Conservation (phyloP, 1,284 basidiomycete genomes). For the Xerocomus nothofagi region DNA sequence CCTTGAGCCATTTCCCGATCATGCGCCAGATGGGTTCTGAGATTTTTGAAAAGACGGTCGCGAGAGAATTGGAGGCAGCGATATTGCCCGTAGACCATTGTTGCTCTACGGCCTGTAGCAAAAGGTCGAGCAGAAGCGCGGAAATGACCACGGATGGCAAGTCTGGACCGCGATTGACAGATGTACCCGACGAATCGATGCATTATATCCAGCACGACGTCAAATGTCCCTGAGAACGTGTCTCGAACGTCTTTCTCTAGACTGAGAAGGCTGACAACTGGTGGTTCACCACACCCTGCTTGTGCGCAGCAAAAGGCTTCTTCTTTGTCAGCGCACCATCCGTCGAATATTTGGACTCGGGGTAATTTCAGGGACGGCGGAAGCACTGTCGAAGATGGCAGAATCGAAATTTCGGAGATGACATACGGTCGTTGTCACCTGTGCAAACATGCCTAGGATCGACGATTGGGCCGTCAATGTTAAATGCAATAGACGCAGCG, state of each 20-base stretch:
- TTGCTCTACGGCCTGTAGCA: conserved; percentile 56
- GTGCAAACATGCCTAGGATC: conserved; percentile 57
- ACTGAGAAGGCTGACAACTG: conserved; percentile 67
- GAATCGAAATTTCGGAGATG: conserved; percentile 61
- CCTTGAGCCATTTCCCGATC: conserved; percentile 70
- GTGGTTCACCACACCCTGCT: conserved; percentile 41
- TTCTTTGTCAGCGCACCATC: conserved; percentile 73
- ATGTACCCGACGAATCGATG: conserved; percentile 30
- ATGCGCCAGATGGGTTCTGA: conserved; percentile 75
- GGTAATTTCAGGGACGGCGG: conserved; percentile 21
- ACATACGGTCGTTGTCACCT: conserved; percentile 55
- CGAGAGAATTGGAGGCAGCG: conserved; percentile 53
- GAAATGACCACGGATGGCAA: conserved; percentile 50
- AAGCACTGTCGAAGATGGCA: conserved; percentile 40
- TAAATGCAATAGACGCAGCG: conserved; percentile 63
- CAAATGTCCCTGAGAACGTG: conserved; percentile 56
- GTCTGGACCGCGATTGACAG: conserved; percentile 32
- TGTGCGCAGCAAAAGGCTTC: conserved; percentile 59
- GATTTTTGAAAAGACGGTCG: conserved; percentile 60
- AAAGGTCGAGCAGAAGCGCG: conserved; percentile 58
- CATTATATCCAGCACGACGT: conserved; percentile 51
- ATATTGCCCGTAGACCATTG: conserved; percentile 56
- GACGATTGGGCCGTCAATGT: conserved; percentile 63
- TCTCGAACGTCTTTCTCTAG: conserved; percentile 60
- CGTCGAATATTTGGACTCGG: conserved; percentile 52